A percentile compares a stretch with the other conserved stretches of the same genome.
These are phyloP conservation scores for Podaxis pistillaris DNA, from an alignment of 768 basidiomycete species.

Conservation along the genomic window DNA sequence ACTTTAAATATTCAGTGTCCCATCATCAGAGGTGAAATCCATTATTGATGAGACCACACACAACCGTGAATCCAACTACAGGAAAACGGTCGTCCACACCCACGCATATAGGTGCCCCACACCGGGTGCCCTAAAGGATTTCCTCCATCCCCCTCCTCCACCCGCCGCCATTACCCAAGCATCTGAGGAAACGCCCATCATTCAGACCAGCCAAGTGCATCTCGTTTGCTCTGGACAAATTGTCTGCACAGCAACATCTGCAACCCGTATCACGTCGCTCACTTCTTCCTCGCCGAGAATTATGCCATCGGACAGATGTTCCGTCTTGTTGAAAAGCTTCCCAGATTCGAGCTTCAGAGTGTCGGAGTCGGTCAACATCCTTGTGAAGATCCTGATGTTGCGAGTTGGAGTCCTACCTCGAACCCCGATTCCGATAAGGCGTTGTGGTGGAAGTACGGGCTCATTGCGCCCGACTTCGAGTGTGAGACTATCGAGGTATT, in stretches of 20 bases:
- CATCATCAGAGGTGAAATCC: neutral
- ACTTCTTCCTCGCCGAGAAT: conserved; percentile 63
- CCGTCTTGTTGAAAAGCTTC: conserved; percentile 35
- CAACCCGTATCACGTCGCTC: conserved; percentile 61
- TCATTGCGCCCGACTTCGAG: conserved; percentile 54
- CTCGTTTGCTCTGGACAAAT: conserved; percentile 54
- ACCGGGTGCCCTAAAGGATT: conserved; percentile 51
- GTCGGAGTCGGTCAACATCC: neutral
- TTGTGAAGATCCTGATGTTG: neutral
- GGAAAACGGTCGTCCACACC: neutral
- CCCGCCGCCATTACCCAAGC: conserved; percentile 64
- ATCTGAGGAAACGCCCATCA: conserved; percentile 37
- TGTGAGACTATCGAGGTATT: conserved; percentile 72
- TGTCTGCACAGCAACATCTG: conserved; percentile 65
- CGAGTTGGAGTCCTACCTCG: neutral
- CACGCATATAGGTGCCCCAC: neutral
- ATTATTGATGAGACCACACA: neutral
- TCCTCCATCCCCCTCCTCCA: conserved; percentile 89
- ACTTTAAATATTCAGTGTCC: neutral
- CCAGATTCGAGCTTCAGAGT: neutral
- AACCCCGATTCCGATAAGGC: neutral
- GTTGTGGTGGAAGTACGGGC: conserved; percentile 58
- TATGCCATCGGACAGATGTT: conserved; percentile 72
- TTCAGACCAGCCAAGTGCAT: conserved; percentile 63
- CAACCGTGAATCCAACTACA: neutral